Evolutionary conservation across 768 basidiomycete genomes (phyloP).

Genomic region (Russula compacta): DNA sequence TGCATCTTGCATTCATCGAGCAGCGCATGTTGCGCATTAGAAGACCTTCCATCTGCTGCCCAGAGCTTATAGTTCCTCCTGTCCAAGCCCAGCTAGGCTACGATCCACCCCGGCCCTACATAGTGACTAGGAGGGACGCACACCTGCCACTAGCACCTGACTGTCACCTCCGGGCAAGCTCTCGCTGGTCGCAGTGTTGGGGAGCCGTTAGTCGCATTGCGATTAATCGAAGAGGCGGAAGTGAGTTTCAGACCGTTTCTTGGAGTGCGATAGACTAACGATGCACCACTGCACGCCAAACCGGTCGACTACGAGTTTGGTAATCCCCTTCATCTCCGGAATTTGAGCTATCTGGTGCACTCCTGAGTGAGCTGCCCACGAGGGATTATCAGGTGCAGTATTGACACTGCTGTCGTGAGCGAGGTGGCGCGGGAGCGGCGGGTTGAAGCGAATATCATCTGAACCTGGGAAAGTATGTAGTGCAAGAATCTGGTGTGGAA

Average conservation of each 20-base stretch:
- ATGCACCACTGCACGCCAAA: conserved; percentile 85
- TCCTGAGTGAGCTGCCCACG: conserved; percentile 38
- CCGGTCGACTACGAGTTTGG: conserved; percentile 46
- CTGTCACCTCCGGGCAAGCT: conserved; percentile 58
- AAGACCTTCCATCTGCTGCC: conserved; percentile 61
- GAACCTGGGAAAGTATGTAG: conserved; percentile 51
- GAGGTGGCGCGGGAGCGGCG: conserved; percentile 54
- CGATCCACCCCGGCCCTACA: conserved; percentile 61
- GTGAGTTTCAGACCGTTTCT: conserved; percentile 64
- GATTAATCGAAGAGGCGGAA: conserved; percentile 36
- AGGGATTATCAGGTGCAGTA: conserved; percentile 44
- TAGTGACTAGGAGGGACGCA: conserved; percentile 62
- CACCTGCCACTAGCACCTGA: conserved; percentile 29
- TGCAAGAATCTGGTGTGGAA: conserved; percentile 67
- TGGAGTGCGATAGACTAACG: conserved; percentile 7
- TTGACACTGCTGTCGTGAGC: conserved; percentile 29
- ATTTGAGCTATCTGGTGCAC: conserved; percentile 37
- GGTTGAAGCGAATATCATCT: conserved; percentile 45
- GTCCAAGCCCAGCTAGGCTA: conserved; percentile 68
- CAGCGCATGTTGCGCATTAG: conserved; percentile 36
- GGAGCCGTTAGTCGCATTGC: conserved; percentile 51
- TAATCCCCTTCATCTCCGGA: conserved; percentile 46
- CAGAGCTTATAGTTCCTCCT: conserved; percentile 66
- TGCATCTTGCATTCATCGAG: conserved; percentile 22
- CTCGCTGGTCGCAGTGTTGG: conserved; percentile 87